Base-by-base conservation (phyloP, 805 yeast genomes). In the Suhomyces prunicola region DNA sequence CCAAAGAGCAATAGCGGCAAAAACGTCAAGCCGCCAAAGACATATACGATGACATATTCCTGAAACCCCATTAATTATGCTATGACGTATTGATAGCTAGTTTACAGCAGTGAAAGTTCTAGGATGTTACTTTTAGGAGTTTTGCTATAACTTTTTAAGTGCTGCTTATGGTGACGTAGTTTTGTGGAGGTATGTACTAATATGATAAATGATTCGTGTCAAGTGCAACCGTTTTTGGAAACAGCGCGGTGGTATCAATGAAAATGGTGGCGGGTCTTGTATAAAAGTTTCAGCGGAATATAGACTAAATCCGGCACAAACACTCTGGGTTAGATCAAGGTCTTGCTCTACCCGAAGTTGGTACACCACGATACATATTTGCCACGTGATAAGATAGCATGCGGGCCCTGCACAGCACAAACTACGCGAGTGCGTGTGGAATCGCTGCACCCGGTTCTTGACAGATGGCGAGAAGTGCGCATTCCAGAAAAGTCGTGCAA, bases 11-110 rank as follows among this genome's bases (percentile, higher is more conserved):
- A 53, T 36, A 86, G 54, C 1, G 96, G 97, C 22, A 90, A 67
- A 56, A 92, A 82, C 0, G 97, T 90, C 6, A 90, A 48, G 0
- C 97, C 97, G 6, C 97, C 97, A 2, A 88, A 44, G 1, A 90
- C 48, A 64, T 90, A 90, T 0, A 79, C 72, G 17, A 73, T 59
- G 0, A 85, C 40, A 44, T 76, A 69, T 39, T 39, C 42, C 42
- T n/a, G 42, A 3, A 39, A 40, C 24, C 29, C 46, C 49, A 27
- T 39, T 17, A 19, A 39, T 35, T n/a, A 35, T 3, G 17, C 17
- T 36, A 36, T 13, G 6, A 15, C 29, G 17, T 35, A 13, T 10
- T 10, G 36, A 2, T 35, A 13, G 13, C 39, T 15, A 35, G 39
- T 13, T 13, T n/a, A 6, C 17, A n/a, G 17, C 13, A 35, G 39